Base-by-base conservation (phyloP, 2,329 filamentous ascomycete species). In the Apiospora pterosperma region DNA sequence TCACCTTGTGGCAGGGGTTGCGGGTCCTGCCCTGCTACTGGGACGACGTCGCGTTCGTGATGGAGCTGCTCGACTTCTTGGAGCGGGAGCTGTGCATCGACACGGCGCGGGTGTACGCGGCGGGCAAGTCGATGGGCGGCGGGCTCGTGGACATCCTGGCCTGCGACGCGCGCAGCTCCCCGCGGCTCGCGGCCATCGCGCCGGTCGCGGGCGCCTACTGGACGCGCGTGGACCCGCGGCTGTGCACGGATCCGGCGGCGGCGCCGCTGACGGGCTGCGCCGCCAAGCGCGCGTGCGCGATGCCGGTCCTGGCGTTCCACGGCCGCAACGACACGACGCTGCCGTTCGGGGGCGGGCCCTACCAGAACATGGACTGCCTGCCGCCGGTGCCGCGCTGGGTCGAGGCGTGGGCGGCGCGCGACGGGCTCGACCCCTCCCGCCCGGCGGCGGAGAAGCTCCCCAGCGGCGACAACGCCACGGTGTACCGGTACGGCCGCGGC, bases 241-340 rank as follows among this genome's bases (percentile, higher is more conserved):
- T 36, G 1, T 59, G 58, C 58, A 23, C 58, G 1, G 58, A 34
- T 5, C 5, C 58, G n/a, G 58, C 11, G 2, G 58, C 58, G n/a
- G 34, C n/a, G 10, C 10, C 4, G 28, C 19, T 39, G n/a, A 25
- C 44, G 5, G 58, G 31, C 19, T 59, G 58, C 34, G 21, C n/a
- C 58, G 58, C 31, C 7, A 59, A 59, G 34, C 34, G 58, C n/a
- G 36, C 34, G n/a, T 59, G 58, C 7, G 31, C 58, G 34, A 23
- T 59, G 64, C 5, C 58, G 3, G 75, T 85, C 19, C 69, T 85
- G 11, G 81, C 81, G 58, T 78, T 84, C 41, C 82, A 85, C 68
- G 82, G 82, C 11, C 76, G 74, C 4, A 74, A 67, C 2, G 82
- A 85, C 70, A 75, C 67, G 4, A 80, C 75, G 0, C 81, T 84